phyloP scores from a whole-genome alignment of 2,329 filamentous ascomycete genomes.

The Stachybotrys chlorohalonatus region DNA sequence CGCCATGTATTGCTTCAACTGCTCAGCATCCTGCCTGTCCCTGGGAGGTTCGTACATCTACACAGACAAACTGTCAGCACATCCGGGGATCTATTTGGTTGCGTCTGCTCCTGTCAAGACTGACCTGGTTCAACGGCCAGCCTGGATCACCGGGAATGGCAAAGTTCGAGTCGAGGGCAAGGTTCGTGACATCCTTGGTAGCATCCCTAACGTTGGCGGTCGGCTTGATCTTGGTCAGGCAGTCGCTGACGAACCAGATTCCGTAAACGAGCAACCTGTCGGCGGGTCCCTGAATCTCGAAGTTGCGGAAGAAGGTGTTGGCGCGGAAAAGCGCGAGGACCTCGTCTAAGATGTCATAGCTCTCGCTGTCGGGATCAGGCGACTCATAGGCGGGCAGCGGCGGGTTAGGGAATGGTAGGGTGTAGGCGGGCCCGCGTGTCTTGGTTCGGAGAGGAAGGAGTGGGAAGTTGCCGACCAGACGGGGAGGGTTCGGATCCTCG shows the following conservation, averaged over 20 bases:
- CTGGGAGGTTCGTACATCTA: constrained; percentile 82
- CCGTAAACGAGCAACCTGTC: constrained; percentile 94
- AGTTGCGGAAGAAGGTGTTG: constrained; percentile 99
- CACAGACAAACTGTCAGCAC: background rate
- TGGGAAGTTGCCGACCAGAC: constrained; percentile 78
- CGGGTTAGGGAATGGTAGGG: constrained; percentile 54
- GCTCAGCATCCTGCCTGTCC: constrained; percentile 83
- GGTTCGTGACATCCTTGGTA: constrained; percentile 73
- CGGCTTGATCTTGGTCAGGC: constrained; percentile 78
- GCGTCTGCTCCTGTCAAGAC: constrained; percentile 7
- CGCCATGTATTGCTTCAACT: constrained; percentile 77
- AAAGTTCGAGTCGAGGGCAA: constrained; percentile 88
- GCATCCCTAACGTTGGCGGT: constrained; percentile 51
- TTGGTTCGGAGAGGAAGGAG: constrained; percentile 90
- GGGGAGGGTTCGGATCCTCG: constrained; percentile 59
- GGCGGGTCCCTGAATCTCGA: constrained; percentile 94
- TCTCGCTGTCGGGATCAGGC: constrained; percentile 78
- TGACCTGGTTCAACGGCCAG: constrained; percentile 83
- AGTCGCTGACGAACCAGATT: constrained; percentile 90
- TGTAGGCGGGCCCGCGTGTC: constrained; percentile 89
- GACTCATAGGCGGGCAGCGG: constrained; percentile 51
- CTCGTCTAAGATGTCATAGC: constrained; percentile 95
- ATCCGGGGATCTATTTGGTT: background rate
- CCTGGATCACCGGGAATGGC: constrained; percentile 86
- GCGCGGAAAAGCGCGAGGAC: constrained; percentile 87